Percentiles rank a stretch among this genome's conserved stretches.
Evolutionary conservation across 2,329 filamentous ascomycete species (phyloP).

Genomic region (Fusarium avenaceum): DNA sequence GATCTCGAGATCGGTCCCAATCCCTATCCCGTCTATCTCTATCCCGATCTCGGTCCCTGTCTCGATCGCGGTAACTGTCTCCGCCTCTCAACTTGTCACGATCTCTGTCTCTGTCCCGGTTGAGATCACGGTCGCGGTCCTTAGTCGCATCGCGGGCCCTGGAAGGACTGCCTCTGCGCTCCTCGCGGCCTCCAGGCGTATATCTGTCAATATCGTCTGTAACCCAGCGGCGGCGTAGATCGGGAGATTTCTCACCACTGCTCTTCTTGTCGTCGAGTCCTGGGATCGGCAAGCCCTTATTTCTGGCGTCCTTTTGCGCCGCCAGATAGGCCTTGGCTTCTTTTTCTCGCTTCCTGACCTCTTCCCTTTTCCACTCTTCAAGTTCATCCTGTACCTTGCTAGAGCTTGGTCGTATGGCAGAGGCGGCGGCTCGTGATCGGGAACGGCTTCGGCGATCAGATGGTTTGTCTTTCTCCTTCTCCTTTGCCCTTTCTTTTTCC

Average conservation of each 20-base stretch:
- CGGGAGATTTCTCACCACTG: constrained; percentile 62
- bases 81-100: constrained; percentile 48
- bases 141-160: constrained; percentile 54
- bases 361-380: constrained; percentile 71
- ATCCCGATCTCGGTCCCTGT: constrained; percentile 48
- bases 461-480: constrained; percentile 32
- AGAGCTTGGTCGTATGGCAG: constrained; percentile 55
- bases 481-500: constrained; percentile 10
- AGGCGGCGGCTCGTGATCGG: constrained; percentile 57
- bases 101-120: constrained; percentile 46
- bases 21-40: constrained; percentile 51
- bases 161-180: constrained; percentile 55
- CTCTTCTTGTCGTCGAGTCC: constrained; percentile 68
- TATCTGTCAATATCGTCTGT: constrained; percentile 60
- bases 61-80: constrained; percentile 36
- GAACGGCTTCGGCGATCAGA: constrained; percentile 62
- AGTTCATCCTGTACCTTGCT: constrained; percentile 62
- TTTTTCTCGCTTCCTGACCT: constrained; percentile 72
- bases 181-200: constrained; percentile 60
- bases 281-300: constrained; percentile 69
- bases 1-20: constrained; percentile 52
- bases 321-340: constrained; percentile 75
- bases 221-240: constrained; percentile 50
- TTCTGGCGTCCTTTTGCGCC: constrained; percentile 71
- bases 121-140: constrained; percentile 53